These are phyloP conservation scores for Phyllosticta citriasiana DNA, from an alignment of 2,329 filamentous ascomycete genomes.

Conservation along the genomic window DNA sequence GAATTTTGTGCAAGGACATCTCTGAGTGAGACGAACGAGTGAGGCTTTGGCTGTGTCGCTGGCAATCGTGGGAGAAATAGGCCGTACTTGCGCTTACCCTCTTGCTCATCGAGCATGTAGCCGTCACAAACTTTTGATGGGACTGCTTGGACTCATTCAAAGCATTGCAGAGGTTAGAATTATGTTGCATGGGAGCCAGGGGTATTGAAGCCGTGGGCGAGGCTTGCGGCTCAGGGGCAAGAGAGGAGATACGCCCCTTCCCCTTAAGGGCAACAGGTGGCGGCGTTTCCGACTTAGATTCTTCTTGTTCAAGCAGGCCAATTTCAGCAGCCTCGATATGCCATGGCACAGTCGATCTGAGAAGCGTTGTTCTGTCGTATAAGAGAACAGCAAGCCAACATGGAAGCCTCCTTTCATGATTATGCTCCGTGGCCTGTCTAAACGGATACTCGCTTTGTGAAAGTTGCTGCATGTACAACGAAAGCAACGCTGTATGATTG, in stretches of 20 bases:
- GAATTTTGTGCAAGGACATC: background rate
- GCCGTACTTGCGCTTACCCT: background rate
- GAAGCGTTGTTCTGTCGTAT: background rate
- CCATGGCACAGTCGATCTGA: background rate
- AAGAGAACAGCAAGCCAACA: background rate
- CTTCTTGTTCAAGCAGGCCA: background rate
- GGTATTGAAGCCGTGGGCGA: too few relatives aligned
- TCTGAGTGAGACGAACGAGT: background rate
- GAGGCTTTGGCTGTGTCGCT: background rate
- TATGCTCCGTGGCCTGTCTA: background rate
- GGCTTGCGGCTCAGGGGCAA: too few relatives aligned
- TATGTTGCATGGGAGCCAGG: background rate
- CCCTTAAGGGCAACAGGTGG: too few relatives aligned
- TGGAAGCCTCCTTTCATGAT: background rate
- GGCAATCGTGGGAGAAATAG: background rate
- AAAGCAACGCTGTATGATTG: background rate
- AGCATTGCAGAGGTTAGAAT: background rate
- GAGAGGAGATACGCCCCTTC: too few relatives aligned
- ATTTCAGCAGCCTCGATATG: background rate
- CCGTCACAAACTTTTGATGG: background rate
- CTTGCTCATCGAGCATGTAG: background rate
- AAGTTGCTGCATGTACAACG: background rate
- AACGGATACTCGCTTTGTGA: background rate
- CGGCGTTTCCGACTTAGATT: too few relatives aligned
- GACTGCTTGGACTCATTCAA: background rate